phyloP scores from a whole-genome alignment of 1,284 basidiomycete genomes.

The Psilocybe mexicana region DNA sequence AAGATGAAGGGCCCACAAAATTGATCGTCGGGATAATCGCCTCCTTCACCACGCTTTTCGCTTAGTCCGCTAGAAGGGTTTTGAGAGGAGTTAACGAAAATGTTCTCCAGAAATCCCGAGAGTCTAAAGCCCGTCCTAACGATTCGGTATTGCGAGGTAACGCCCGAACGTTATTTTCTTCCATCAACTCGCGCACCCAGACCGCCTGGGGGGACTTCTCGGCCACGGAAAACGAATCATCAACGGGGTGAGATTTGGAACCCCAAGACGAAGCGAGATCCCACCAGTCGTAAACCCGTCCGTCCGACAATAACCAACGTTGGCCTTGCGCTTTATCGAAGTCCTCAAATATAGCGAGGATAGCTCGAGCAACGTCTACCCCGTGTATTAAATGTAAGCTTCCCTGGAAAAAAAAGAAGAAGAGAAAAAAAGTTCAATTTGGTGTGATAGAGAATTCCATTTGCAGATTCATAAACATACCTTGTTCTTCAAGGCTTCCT shows the following conservation, averaged over 20 bases:
- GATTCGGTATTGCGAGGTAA: conserved; percentile 50
- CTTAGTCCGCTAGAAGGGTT: conserved; percentile 29
- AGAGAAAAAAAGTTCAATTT: background rate
- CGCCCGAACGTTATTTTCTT: conserved; percentile 47
- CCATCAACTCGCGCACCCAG: conserved; percentile 64
- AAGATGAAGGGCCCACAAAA: no score
- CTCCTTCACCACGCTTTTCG: no score
- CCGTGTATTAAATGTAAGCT: conserved; percentile 64
- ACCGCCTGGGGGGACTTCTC: conserved; percentile 34
- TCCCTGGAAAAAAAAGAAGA: conserved; percentile 34
- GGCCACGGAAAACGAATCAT: conserved; percentile 7
- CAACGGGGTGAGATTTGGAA: conserved; percentile 14
- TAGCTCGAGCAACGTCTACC: conserved; percentile 55
- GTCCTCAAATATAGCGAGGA: conserved; percentile 51
- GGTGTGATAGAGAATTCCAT: background rate
- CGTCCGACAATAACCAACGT: conserved; percentile 60
- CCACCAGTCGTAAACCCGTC: conserved; percentile 69
- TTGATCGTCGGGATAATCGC: no score
- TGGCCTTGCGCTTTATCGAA: conserved; percentile 46
- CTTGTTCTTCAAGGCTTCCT: conserved; percentile 53
- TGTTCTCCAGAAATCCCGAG: conserved; percentile 58
- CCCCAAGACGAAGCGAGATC: conserved; percentile 61
- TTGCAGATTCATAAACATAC: conserved; percentile 27
- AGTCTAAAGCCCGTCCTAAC: conserved; percentile 57
- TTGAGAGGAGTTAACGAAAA: conserved; percentile 38